These are phyloP conservation scores for Chaetomium sp. DNA, from an alignment of 2,329 filamentous ascomycete genomes.

Conservation along the genomic window DNA sequence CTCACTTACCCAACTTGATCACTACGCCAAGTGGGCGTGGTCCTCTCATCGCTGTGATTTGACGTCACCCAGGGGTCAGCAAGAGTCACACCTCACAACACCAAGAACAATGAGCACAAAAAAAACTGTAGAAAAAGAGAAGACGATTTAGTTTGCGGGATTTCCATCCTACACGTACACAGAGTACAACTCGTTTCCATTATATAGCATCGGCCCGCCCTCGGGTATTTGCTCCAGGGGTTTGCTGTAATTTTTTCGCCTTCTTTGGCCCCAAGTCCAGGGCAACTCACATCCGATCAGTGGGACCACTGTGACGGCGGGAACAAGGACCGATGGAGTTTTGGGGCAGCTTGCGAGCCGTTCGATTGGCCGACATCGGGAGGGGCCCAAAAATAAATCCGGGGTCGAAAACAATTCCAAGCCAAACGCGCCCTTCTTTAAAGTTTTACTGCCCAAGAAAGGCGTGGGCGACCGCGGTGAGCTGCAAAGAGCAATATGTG, in stretches of 20 bases:
- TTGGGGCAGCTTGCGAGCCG: constrained; percentile 1
- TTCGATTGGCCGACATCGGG: constrained; percentile 19
- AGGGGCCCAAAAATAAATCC: constrained; percentile 5
- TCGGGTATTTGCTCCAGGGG: constrained; percentile 7
- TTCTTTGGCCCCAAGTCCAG: constrained; percentile 2
- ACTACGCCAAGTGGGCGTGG: constrained; percentile 66
- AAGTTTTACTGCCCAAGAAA: constrained; percentile 15
- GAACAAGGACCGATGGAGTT: not conserved
- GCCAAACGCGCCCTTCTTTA: constrained; percentile 10
- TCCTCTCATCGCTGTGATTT: constrained; percentile 53
- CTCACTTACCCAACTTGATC: constrained; percentile 72
- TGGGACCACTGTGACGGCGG: constrained; percentile 6
- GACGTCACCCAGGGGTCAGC: constrained; percentile 3
- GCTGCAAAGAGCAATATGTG: not conserved
- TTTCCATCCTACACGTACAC: constrained; percentile 16
- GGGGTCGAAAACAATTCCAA: not conserved
- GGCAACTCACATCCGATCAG: constrained; percentile 9
- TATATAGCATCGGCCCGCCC: constrained; percentile 3
- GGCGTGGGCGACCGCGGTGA: not conserved
- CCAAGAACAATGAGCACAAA: not conserved
- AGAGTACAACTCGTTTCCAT: constrained; percentile 13
- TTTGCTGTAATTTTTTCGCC: constrained; percentile 9
- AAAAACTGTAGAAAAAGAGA: not conserved
- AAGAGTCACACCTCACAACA: not conserved
- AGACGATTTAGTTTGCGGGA: constrained; percentile 5